Conservation (phyloP, 2,329 filamentous ascomycete species). For the Rhytidhysteron rufulum region DNA sequence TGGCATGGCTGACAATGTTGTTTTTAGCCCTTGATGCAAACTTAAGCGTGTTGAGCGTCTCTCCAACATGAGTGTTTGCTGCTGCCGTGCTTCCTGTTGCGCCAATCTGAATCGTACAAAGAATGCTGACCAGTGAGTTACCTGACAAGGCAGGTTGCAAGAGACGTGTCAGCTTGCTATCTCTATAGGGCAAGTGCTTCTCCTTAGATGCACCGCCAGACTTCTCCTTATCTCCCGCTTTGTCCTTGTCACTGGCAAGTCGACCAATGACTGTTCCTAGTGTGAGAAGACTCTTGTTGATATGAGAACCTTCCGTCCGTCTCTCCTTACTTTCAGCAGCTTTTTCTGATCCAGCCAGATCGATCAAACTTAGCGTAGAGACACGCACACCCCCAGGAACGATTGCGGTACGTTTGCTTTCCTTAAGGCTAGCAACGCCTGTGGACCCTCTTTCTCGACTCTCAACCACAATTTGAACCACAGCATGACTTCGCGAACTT, state of each 20-base stretch:
- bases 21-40: constrained; percentile 97
- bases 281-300: constrained; percentile 96
- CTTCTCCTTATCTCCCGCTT: constrained; percentile 64
- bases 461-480: constrained; percentile 98
- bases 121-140: constrained; percentile 91
- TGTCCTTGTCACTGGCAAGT: constrained; percentile 85
- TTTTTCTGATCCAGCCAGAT: constrained; percentile 92
- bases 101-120: constrained; percentile 94
- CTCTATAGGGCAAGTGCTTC: constrained; percentile 92
- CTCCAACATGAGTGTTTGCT: constrained; percentile 71
- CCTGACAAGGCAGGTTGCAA: constrained; percentile 90
- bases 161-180: constrained; percentile 93
- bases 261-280: constrained; percentile 92
- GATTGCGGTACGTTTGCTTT: constrained; percentile 38
- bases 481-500: constrained; percentile 95
- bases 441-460: constrained; percentile 79
- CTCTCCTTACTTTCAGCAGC: constrained; percentile 94
- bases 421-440: constrained; percentile 36
- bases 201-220: constrained; percentile 73
- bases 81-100: constrained; percentile 67
- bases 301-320: constrained; percentile 90
- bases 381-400: constrained; percentile 85
- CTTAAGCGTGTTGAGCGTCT: constrained; percentile 94
- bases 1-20: constrained; percentile 95
- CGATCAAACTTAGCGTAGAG: constrained; percentile 90